Evolutionary conservation across 257 asterid species (phyloP).

Genomic region (Ajuga chamaepitys): DNA sequence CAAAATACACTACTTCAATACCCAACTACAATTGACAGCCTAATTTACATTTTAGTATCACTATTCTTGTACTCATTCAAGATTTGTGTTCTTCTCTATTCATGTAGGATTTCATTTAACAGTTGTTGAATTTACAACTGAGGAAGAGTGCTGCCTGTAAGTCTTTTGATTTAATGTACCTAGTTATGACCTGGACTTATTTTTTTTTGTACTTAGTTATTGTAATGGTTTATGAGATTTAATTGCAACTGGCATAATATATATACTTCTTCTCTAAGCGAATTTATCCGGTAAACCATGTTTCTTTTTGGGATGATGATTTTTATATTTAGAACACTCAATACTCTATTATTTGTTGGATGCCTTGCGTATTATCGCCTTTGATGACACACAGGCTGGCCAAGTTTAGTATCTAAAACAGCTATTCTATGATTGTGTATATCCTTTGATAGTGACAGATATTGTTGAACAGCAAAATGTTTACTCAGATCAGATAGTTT

Average conservation of each 20-base stretch:
- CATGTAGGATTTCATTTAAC: constrained; percentile 15
- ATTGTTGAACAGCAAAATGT: neutral
- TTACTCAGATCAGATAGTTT: neutral
- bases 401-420: neutral
- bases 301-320: neutral
- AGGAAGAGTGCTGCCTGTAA: constrained; percentile 3
- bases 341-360: neutral
- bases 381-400: constrained; percentile 7
- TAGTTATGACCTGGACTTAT: constrained; percentile 11
- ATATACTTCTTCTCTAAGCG: constrained; percentile 9
- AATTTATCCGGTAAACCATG: neutral
- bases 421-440: neutral
- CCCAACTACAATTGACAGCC: neutral
- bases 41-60: neutral
- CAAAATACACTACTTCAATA: neutral
- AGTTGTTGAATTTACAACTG: neutral
- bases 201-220: neutral
- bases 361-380: neutral
- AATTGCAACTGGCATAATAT: constrained; percentile 4
- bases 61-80: constrained; percentile 1
- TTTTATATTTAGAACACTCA: neutral
- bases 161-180: constrained; percentile 16
- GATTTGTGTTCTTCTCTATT: neutral
- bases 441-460: neutral
- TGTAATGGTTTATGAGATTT: constrained; percentile 4